Percentiles rank a stretch among this genome's conserved stretches.
These are phyloP conservation scores for Kurtzmaniella quercitrusa DNA, from an alignment of 1,139 yeast species.

Conservation along the genomic window DNA sequence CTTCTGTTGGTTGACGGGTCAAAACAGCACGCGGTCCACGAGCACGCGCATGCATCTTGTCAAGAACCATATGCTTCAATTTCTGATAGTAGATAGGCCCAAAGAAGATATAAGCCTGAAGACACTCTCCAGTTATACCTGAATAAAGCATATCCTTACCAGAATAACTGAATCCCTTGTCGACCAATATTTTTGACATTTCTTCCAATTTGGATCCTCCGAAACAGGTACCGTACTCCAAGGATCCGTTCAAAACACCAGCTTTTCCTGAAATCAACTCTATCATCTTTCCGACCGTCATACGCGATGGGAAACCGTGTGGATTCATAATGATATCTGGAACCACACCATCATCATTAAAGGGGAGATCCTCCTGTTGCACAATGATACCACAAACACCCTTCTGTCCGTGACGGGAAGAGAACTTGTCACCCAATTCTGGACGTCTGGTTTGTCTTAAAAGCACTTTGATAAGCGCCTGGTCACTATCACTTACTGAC, in stretches of 20 bases:
- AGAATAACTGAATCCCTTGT: constrained; percentile 88
- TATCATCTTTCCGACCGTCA: constrained; percentile 99
- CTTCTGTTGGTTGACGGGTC: constrained; percentile 98
- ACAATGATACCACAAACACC: constrained; percentile 99
- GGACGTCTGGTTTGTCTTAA: constrained; percentile 96
- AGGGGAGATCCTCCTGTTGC: constrained; percentile 94
- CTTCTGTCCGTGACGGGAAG: constrained; percentile 96
- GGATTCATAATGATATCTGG: constrained; percentile 99
- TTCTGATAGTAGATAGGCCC: constrained; percentile 98
- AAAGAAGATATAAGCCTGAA: constrained; percentile 95
- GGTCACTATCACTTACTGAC: constrained; percentile 93
- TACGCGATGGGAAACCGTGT: constrained; percentile 99
- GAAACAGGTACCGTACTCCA: constrained; percentile 96
- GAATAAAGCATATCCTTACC: constrained; percentile 98
- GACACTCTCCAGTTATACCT: constrained; percentile 97
- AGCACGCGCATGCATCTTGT: constrained; percentile 99
- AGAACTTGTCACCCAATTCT: constrained; percentile 94
- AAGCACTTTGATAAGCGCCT: constrained; percentile 86
- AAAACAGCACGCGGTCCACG: constrained; percentile 98
- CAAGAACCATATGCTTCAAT: constrained; percentile 97
- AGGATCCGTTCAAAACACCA: constrained; percentile 86
- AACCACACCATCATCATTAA: constrained; percentile 80
- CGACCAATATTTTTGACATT: constrained; percentile 89
- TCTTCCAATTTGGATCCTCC: constrained; percentile 96
- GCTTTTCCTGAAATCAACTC: constrained; percentile 96